Evolutionary conservation across 2,329 filamentous ascomycete genomes (phyloP).

Genomic region (Thielaviopsis punctulata): DNA sequence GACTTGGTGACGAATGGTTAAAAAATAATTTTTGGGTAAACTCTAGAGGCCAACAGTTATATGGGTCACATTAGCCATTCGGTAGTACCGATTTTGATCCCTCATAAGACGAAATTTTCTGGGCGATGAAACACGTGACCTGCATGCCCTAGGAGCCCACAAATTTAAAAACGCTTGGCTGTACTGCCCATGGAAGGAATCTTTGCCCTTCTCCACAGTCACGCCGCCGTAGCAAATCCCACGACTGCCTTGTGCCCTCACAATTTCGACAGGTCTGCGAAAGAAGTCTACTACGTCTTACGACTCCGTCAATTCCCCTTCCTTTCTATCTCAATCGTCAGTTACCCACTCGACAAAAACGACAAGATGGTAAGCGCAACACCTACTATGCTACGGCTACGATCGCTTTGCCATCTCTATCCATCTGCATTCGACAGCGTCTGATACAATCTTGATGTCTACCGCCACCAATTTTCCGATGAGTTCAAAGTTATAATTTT

Average conservation of each 20-base stretch:
- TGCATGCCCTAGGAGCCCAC: neutral
- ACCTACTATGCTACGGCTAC: neutral
- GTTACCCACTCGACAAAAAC: conserved; percentile 16
- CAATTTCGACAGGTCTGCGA: conserved; percentile 11
- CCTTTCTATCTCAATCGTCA: conserved; percentile 11
- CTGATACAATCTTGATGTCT: neutral
- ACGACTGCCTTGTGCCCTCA: conserved; percentile 10
- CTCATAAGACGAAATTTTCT: neutral
- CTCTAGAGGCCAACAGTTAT: neutral
- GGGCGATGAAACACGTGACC: neutral
- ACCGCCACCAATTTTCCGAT: neutral
- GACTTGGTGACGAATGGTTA: no score
- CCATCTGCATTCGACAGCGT: conserved; percentile 1
- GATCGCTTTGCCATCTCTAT: neutral
- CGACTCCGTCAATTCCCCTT: conserved; percentile 11
- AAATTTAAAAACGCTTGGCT: neutral
- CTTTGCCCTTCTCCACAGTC: conserved; percentile 8
- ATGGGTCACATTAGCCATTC: no score
- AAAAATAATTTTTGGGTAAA: no score
- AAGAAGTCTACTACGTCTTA: conserved; percentile 12
- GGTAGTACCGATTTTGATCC: no score
- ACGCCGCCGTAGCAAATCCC: conserved; percentile 6
- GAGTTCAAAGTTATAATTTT: neutral
- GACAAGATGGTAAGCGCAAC: conserved; percentile 51
- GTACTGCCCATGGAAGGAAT: neutral